Evolutionary conservation across 495 filamentous ascomycete genomes (phyloP), one percentile per base, ranked within the genome.

Genomic region (Viridothelium virens): DNA sequence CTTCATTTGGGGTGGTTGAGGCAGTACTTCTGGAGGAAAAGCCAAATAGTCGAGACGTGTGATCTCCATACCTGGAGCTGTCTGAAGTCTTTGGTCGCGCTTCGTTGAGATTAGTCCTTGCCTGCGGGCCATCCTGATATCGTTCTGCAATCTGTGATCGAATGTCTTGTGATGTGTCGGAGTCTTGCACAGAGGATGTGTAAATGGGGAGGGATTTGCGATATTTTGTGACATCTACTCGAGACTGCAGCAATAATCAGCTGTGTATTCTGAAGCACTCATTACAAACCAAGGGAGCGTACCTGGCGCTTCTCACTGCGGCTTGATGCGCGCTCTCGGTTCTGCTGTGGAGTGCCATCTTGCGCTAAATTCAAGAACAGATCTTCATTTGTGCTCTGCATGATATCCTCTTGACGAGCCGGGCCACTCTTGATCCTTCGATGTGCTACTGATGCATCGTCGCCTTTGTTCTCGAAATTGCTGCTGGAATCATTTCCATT

Each of bases 381-480:
- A 14, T 59, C 53, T 14, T 59, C 53, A 36, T 14, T 59, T 18
- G 5, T 59, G 53, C 7, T 59, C 36, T 4, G 53, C 53, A 59
- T 59, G 31, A 36, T 59, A 14, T 33, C 53, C 14, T 59, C 53
- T 59, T 59, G 53, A 59, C 53, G 53, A 10, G 25, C 53, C 7
- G 53, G 53, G 11, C 53, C 53, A 59, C 53, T 59, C 31, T 36
- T 59, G 31, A 59, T 59, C 53, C 53, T 59, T 31, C 53, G 53
- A 36, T 59, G 53, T 36, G 53, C 31, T 34, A 14, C 31, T 14
- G 53, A 59, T 59, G 53, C 53, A 9, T 59, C 53, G 53, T 59
- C 53, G 53, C 53, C 31, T 9, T 5, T 59, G 2, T 59, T 59
- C 31, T 59, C 53, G 2, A 36, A 59, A 6, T 59, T 18, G 5